Percentiles rank a stretch among this genome's conserved stretches.
Conservation (phyloP, 495 filamentous ascomycete genomes). For the Neurospora tetraspora region DNA sequence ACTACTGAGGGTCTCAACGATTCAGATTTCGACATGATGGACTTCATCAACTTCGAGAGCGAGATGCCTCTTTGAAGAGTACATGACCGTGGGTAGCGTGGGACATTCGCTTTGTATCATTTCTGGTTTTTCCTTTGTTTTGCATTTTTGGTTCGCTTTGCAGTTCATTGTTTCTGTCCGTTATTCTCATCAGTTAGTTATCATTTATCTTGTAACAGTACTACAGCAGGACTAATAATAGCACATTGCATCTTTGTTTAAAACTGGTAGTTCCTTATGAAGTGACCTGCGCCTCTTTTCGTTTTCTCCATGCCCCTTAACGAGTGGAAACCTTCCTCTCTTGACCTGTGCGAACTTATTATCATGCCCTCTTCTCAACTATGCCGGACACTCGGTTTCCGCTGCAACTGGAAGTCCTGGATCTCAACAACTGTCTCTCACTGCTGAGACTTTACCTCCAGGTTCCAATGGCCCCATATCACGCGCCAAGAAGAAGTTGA, state of each 20-base stretch:
- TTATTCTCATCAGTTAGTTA: background rate
- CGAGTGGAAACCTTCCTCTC: too few species aligned
- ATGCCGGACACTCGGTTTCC: too few species aligned
- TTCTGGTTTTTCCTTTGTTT: background rate
- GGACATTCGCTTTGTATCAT: background rate
- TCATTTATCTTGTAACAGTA: background rate
- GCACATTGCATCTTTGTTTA: background rate
- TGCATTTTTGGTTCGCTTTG: background rate
- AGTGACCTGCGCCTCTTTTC: too few species aligned
- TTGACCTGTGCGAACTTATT: too few species aligned
- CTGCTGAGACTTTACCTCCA: too few species aligned
- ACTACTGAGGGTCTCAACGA: background rate
- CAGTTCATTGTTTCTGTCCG: background rate
- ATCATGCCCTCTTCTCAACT: too few species aligned
- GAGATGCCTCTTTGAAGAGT: background rate
- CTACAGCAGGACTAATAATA: background rate
- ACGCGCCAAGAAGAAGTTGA: too few species aligned
- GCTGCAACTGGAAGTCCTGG: too few species aligned
- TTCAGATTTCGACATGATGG: background rate
- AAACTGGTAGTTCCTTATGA: too few species aligned
- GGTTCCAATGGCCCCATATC: too few species aligned
- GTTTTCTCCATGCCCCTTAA: too few species aligned
- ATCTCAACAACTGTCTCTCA: too few species aligned
- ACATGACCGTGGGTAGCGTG: background rate
- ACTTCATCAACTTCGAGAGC: background rate